phyloP scores from a whole-genome alignment of 2,329 filamentous ascomycete species.

The Pezicula carpinea region DNA sequence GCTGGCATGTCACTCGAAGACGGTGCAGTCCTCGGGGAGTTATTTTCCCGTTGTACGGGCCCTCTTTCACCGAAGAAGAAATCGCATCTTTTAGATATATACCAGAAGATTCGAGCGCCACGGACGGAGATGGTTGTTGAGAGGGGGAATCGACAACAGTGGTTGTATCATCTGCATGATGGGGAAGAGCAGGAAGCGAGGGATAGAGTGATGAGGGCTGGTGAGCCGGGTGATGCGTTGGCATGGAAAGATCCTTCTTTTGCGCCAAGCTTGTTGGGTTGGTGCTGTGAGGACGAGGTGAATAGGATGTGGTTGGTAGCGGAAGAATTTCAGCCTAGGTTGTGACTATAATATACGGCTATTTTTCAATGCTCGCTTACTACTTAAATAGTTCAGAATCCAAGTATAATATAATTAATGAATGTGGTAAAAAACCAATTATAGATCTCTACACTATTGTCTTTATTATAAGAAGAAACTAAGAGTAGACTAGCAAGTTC shows the following conservation, averaged over 20 bases:
- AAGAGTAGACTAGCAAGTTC: too few species aligned
- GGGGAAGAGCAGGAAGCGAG: conserved; percentile 53
- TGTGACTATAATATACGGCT: background rate
- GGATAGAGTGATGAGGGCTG: conserved; percentile 40
- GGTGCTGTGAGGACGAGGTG: conserved; percentile 33
- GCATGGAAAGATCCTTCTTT: conserved; percentile 35
- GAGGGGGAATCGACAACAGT: conserved; percentile 56
- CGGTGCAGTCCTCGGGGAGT: conserved; percentile 51
- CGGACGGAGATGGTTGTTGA: conserved; percentile 56
- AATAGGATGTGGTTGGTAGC: conserved; percentile 1
- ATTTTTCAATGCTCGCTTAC: too few species aligned
- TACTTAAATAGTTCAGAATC: too few species aligned
- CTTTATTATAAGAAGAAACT: too few species aligned
- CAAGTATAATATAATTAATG: too few species aligned
- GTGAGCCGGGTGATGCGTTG: conserved; percentile 35
- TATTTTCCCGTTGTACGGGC: conserved; percentile 36
- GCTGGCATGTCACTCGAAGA: conserved; percentile 60
- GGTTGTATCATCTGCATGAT: conserved; percentile 50
- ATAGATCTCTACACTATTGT: too few species aligned
- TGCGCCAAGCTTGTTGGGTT: conserved; percentile 33
- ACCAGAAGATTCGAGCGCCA: conserved; percentile 52
- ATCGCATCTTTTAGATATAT: conserved; percentile 37
- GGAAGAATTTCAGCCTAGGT: background rate
- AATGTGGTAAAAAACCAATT: too few species aligned
- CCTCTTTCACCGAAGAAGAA: conserved; percentile 25